Base-by-base conservation (phyloP, 768 basidiomycete species). In the Hemileccinum rubropunctum region DNA sequence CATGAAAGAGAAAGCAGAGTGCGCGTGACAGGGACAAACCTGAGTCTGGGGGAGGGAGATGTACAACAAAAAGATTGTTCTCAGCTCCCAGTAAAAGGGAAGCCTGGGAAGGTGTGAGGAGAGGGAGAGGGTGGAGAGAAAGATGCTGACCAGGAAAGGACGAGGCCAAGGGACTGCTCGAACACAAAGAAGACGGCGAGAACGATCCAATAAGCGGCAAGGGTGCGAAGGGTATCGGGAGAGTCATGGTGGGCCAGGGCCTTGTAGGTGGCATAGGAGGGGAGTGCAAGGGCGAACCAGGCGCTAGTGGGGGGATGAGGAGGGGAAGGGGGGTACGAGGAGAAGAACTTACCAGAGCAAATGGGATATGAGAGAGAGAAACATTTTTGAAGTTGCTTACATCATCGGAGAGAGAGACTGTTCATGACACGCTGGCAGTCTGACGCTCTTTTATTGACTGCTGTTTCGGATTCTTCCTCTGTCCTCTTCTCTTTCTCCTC, bases 11-110 rank as follows among this genome's bases (percentile, higher is more conserved):
- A 14, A 28, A 43, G 33, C 20, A 39, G 23, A 37, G 34, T 14
- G 36, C 3, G 34, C 11, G 47, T 26, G 35, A 10, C 28, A 42
- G 21, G 35, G 30, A 67, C 71, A 42, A 50, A 82, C 86, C 76
- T 86, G 77, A 1, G 77, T 84, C 69, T 86, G 84, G 7, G 86
- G 85, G 15, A 88, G 76, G 9, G 84, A 69, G 38, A 88, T 64
- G 70, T 82, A 88, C 21, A 88, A 71, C 4, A 88, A 62, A 62
- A 87, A 81, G 4, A 81, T 20, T n/a, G 82, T 86, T 58, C 86
- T 82, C 45, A 79, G 39, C 59, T 88, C 87, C 81, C 81, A 86
- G 61, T 88, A 88, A 62, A 89, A 86, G 7, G 87, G 86, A 36
- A 88, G 59, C 86, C 86, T 86, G 46, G 6, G n/a, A 35, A 17